Evolutionary conservation across 306 rosid genomes (phyloP).

Genomic region (Acmispon strigosus): DNA sequence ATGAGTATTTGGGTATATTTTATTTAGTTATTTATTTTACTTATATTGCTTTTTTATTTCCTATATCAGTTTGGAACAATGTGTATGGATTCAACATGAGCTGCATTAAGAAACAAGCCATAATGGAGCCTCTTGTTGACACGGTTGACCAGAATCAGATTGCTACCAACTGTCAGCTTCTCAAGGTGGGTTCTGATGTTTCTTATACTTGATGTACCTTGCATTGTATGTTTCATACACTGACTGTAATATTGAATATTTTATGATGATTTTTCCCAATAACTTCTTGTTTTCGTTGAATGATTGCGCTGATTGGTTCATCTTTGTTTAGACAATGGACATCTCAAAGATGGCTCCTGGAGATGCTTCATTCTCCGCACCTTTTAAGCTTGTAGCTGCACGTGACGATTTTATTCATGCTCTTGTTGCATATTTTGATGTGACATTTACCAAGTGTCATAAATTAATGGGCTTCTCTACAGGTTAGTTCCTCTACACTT

Average conservation of each 20-base stretch:
- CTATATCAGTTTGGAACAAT: conserved; percentile 74
- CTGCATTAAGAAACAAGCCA: conserved; percentile 96
- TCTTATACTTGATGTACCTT: neutral
- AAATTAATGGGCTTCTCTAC: conserved; percentile 95
- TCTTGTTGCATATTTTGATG: conserved; percentile 95
- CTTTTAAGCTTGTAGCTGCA: conserved; percentile 83
- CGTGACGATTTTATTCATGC: conserved; percentile 95
- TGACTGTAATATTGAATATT: neutral
- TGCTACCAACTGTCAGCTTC: conserved; percentile 83
- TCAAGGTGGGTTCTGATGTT: conserved; percentile 51
- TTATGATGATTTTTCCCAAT: neutral
- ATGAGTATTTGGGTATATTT: neutral
- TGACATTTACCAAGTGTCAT: conserved; percentile 85
- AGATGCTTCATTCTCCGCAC: conserved; percentile 85
- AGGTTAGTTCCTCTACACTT: conserved; percentile 42
- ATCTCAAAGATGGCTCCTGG: conserved; percentile 96
- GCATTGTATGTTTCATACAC: neutral
- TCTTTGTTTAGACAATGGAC: conserved; percentile 78
- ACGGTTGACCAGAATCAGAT: conserved; percentile 93
- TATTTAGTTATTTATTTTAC: neutral
- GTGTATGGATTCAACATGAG: conserved; percentile 98
- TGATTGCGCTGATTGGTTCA: conserved; percentile 18
- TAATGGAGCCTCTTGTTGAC: conserved; percentile 97
- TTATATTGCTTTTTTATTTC: conserved; percentile 11
- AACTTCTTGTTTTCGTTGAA: neutral